Conservation (phyloP, 2,329 filamentous ascomycete species). For the Pseudovirgaria hyperparasitica region DNA sequence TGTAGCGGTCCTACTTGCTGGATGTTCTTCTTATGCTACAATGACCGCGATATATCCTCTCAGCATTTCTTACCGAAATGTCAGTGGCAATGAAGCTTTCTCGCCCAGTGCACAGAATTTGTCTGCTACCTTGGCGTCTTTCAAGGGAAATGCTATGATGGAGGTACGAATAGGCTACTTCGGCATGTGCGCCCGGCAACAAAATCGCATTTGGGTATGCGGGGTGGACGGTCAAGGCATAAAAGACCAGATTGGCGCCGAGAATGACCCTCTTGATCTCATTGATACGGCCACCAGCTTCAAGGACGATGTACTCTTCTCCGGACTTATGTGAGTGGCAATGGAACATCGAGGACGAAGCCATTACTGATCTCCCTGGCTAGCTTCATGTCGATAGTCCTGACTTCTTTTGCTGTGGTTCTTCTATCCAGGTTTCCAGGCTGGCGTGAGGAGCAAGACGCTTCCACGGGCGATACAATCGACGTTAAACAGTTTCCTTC, state of each 20-base stretch:
- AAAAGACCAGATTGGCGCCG: slow-evolving; percentile 69
- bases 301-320: slow-evolving; percentile 92
- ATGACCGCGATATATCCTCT: slow-evolving; percentile 90
- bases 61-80: slow-evolving; percentile 78
- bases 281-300: slow-evolving; percentile 91
- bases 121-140: slow-evolving; percentile 66
- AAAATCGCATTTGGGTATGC: slow-evolving; percentile 79
- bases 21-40: slow-evolving; percentile 81
- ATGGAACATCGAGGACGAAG: neutral
- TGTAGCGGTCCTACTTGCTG: slow-evolving; percentile 78
- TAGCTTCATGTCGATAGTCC: slow-evolving; percentile 87
- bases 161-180: slow-evolving; percentile 90
- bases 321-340: slow-evolving; percentile 59
- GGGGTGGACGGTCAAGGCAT: slow-evolving; percentile 86
- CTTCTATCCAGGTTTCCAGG: slow-evolving; percentile 87
- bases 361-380: too few species aligned
- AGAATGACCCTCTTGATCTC: slow-evolving; percentile 85
- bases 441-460: slow-evolving; percentile 79
- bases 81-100: slow-evolving; percentile 62
- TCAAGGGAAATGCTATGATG: slow-evolving; percentile 65
- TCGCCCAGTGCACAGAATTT: slow-evolving; percentile 77
- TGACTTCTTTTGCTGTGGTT: slow-evolving; percentile 82
- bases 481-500: slow-evolving; percentile 85
- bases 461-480: slow-evolving; percentile 58
- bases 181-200: slow-evolving; percentile 81